Conservation (phyloP, 371 early-diverging fungal genomes). For the Rhizomucor miehei region DNA sequence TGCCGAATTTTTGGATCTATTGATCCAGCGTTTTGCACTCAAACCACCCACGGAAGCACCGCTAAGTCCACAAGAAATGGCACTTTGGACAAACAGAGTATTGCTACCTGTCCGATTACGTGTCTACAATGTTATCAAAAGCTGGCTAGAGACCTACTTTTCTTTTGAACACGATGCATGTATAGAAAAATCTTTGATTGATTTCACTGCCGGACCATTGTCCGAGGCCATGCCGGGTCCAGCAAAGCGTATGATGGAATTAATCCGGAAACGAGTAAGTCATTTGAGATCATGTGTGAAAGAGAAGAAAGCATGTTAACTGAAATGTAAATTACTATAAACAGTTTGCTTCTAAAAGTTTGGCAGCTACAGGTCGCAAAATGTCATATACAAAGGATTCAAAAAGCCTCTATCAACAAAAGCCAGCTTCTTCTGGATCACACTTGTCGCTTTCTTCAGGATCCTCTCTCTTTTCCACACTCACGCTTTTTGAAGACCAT, state of each 20-base stretch:
- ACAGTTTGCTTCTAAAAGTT: conserved; percentile 15
- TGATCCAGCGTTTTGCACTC: conserved; percentile 73
- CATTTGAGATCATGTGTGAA: not conserved
- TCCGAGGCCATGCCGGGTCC: conserved; percentile 36
- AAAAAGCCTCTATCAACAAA: not conserved
- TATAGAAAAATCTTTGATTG: conserved; percentile 21
- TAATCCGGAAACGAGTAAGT: conserved; percentile 36
- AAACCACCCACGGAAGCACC: conserved; percentile 66
- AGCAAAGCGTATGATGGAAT: conserved; percentile 40
- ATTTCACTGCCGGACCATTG: conserved; percentile 32
- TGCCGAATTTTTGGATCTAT: conserved; percentile 59
- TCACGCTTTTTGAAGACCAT: conserved; percentile 33
- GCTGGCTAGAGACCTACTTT: conserved; percentile 86
- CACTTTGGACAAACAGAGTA: conserved; percentile 83
- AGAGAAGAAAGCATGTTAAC: not conserved
- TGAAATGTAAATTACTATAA: not conserved
- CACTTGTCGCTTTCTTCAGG: conserved; percentile 23
- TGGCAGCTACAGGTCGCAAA: conserved; percentile 14
- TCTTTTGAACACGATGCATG: conserved; percentile 60
- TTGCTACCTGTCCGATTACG: conserved; percentile 80
- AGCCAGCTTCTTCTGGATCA: conserved; percentile 6
- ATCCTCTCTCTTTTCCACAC: conserved; percentile 30
- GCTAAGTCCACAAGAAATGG: conserved; percentile 63
- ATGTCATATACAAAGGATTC: conserved; percentile 18
- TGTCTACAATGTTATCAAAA: conserved; percentile 88